Conservation (phyloP, 352 stramenopile genomes). For the Phytophthora pistaciae region DNA sequence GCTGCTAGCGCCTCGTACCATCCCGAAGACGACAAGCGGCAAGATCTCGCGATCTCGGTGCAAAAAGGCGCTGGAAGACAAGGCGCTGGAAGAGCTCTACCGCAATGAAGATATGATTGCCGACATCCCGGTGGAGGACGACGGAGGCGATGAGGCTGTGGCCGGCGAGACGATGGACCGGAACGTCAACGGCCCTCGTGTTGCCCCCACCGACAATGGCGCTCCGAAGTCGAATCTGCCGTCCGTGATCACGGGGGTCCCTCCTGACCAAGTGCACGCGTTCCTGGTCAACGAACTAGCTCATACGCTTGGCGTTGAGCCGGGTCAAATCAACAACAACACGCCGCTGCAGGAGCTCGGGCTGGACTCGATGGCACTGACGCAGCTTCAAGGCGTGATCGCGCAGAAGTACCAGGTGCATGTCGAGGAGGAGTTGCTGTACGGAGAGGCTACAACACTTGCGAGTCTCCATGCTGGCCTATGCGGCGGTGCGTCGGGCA, state of each 20-base stretch:
- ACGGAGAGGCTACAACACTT: constrained; percentile 88
- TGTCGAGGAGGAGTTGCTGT: constrained; percentile 94
- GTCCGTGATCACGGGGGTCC: constrained; percentile 59
- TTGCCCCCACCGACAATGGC: constrained; percentile 20
- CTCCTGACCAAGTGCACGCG: constrained; percentile 59
- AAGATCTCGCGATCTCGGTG: constrained; percentile 97
- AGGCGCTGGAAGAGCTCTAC: constrained; percentile 74
- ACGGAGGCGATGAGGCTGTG: constrained; percentile 46
- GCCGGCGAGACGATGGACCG: constrained; percentile 40
- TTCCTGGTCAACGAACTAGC: constrained; percentile 74
- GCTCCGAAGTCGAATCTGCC: constrained; percentile 44
- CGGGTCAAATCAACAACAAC: constrained; percentile 53
- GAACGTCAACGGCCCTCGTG: constrained; percentile 20
- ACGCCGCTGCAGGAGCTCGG: constrained; percentile 78
- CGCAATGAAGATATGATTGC: constrained; percentile 85
- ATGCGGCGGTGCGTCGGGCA: constrained; percentile 46
- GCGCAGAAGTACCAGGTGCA: constrained; percentile 90
- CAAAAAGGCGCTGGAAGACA: constrained; percentile 69
- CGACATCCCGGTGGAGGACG: constrained; percentile 46
- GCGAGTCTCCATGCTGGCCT: constrained; percentile 83
- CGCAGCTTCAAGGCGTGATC: constrained; percentile 96
- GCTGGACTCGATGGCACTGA: constrained; percentile 95
- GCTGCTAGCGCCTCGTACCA: constrained; percentile 91
- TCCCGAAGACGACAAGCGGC: constrained; percentile 98
- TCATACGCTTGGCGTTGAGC: constrained; percentile 63